Conservation (phyloP, 2,329 filamentous ascomycete genomes). For the Zarea fungicola region DNA sequence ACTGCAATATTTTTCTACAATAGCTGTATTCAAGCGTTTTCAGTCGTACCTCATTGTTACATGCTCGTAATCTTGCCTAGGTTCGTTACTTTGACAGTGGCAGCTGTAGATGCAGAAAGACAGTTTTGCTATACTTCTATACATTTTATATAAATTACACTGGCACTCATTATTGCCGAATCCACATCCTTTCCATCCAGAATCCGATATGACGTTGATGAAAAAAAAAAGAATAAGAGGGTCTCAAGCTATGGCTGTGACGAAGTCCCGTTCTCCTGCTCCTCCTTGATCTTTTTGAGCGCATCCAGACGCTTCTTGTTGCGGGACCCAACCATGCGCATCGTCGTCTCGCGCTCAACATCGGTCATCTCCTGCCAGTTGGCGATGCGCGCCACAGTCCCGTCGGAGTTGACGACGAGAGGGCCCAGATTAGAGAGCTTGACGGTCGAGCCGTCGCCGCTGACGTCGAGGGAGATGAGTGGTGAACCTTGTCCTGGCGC, state of each 20-base stretch:
- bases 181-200: neutral
- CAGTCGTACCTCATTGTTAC: no score
- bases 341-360: slow-evolving; percentile 60
- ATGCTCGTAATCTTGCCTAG: no score
- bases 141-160: neutral
- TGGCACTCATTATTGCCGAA: neutral
- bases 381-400: slow-evolving; percentile 62
- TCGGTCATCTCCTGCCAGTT: slow-evolving; percentile 72
- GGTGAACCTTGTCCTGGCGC: slow-evolving; percentile 19
- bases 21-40: no score
- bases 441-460: slow-evolving; percentile 33
- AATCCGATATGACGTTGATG: no score
- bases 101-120: no score
- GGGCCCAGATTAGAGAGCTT: slow-evolving; percentile 66
- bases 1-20: no score
- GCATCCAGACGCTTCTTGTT: slow-evolving; percentile 58
- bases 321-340: slow-evolving; percentile 62
- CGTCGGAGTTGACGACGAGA: slow-evolving; percentile 68
- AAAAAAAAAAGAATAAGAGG: no score
- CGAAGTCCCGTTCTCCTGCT: neutral
- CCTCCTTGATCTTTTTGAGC: slow-evolving; percentile 30
- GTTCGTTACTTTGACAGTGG: no score
- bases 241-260: no score
- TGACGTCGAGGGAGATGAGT: slow-evolving; percentile 30
- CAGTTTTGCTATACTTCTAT: neutral